phyloP scores from a whole-genome alignment of 1,284 basidiomycete genomes.

The Meira nashicola region DNA sequence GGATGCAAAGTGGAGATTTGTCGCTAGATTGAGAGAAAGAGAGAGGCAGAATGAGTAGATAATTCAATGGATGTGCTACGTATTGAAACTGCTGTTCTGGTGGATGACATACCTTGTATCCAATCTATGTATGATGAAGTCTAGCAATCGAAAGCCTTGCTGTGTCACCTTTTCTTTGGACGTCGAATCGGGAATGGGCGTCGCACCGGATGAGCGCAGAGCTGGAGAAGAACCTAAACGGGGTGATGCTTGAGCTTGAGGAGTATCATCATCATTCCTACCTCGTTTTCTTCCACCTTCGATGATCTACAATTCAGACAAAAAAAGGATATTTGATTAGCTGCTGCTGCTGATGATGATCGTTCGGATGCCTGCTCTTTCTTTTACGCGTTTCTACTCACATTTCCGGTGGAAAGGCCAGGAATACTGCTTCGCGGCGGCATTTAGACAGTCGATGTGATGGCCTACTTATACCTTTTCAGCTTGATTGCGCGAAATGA shows the following conservation, averaged over 20 bases:
- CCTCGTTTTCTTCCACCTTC: slow-evolving; percentile 35
- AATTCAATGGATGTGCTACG: background rate
- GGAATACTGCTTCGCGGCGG: background rate
- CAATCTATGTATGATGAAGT: slow-evolving; percentile 12
- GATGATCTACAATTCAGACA: slow-evolving; percentile 19
- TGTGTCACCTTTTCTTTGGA: background rate
- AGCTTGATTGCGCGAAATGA: too few relatives aligned
- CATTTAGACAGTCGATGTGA: too few relatives aligned
- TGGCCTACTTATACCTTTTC: too few relatives aligned
- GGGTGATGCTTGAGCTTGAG: slow-evolving; percentile 1
- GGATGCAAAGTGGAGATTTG: slow-evolving; percentile 59
- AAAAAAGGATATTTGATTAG: too few relatives aligned
- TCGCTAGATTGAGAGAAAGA: slow-evolving; percentile 4
- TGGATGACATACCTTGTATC: background rate
- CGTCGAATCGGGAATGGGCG: too few relatives aligned
- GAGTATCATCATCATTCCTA: slow-evolving; percentile 16
- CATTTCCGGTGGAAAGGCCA: slow-evolving; percentile 2
- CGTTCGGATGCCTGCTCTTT: too few relatives aligned
- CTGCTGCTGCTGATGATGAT: too few relatives aligned
- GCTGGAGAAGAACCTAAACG: too few relatives aligned
- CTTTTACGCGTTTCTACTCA: background rate
- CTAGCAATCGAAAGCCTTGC: slow-evolving; percentile 15
- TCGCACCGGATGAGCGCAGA: too few relatives aligned
- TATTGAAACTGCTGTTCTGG: background rate
- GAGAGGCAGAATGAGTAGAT: background rate